A percentile compares a stretch with the other conserved stretches of the same genome.
Conservation (phyloP, 1,284 basidiomycete genomes). For the Mycosarcoma mackinlayi region DNA sequence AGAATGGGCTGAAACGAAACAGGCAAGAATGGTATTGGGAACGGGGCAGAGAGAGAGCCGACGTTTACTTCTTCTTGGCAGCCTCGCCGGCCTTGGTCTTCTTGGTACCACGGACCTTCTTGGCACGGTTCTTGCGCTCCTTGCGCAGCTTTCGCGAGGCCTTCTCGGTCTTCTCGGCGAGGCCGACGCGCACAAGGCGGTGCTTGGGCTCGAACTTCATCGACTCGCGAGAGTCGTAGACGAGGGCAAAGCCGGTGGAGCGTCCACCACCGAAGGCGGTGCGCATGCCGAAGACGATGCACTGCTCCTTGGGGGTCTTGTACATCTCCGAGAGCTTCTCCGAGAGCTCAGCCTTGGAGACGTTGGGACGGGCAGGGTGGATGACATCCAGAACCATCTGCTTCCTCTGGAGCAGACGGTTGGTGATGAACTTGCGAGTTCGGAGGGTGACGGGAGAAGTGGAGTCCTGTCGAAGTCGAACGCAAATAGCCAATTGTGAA, state of each 20-base stretch:
- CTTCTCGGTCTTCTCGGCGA: constrained; percentile 86
- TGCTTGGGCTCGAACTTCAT: constrained; percentile 95
- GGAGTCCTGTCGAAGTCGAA: constrained; percentile 72
- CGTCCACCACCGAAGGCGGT: constrained; percentile 99
- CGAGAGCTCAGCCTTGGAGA: constrained; percentile 89
- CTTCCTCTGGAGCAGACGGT: constrained; percentile 91
- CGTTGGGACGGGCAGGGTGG: constrained; percentile 93
- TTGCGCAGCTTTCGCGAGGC: constrained; percentile 97
- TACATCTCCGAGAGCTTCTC: constrained; percentile 86
- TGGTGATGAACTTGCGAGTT: constrained; percentile 99
- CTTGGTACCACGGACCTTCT: constrained; percentile 84
- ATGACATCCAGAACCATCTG: constrained; percentile 87
- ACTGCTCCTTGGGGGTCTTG: constrained; percentile 76
- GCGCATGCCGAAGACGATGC: constrained; percentile 74
- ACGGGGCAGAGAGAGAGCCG: too few species aligned
- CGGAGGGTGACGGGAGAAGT: constrained; percentile 94
- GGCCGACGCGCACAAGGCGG: constrained; percentile 86
- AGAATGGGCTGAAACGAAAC: constrained; percentile 2
- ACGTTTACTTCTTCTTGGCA: constrained; percentile 63
- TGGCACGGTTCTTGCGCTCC: constrained; percentile 98
- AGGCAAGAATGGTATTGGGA: constrained; percentile 7
- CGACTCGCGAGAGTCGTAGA: constrained; percentile 95
- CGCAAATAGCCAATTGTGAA: not conserved
- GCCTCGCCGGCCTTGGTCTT: constrained; percentile 63
- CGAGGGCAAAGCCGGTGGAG: constrained; percentile 93